Base-by-base conservation (phyloP, 2,329 filamentous ascomycete species). In the Ophiostoma pallidulum region DNA sequence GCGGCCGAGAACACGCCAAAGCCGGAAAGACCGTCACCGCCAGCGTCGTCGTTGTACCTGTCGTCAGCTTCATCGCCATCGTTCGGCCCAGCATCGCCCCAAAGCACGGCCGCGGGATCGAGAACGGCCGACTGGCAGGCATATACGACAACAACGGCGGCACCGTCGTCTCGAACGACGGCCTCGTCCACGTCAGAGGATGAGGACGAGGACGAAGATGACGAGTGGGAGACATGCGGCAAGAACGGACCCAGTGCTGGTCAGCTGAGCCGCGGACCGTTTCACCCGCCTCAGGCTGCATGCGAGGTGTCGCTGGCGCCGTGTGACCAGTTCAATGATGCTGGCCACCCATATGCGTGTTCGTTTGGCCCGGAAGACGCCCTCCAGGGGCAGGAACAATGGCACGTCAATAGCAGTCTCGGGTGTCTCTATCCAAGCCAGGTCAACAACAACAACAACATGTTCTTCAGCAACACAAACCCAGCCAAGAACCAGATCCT, bases 401-500 rank as follows among this genome's bases (percentile, higher is more conserved):
- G 49, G 16, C 54, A 57, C 26, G 43, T 61, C 46, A 53, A 57
- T 22, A 54, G 53, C 19, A n/a, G n/a, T n/a, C 53, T 59, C 9
- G 49, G 54, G 32, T 49, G 32, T 18, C 51, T 60, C 1, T 59
- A 58, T 29, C 43, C 54, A 4, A 51, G 52, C 6, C 36, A 56
- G 7, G 41, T n/a, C n/a, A n/a, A 51, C 13, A 50, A 51, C 28
- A 50, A 36, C 12, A 36, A 47, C 52, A 58, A 58, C 41, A 59
- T 58, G n/a, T 58, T 58, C 1, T 59, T 60, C 43, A 49, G 56
- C 40, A 53, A 49, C 41, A 28, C 51, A 19, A 55, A 39, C 19
- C 38, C 49, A 4, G 47, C 49, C 48, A 52, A 53, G 40, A 35
- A 20, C 9, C 53, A 57, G 24, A 50, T 57, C 4, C 36, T 60